phyloP scores from a whole-genome alignment of 768 basidiomycete genomes.

The Sporobolomyces phaffii region DNA sequence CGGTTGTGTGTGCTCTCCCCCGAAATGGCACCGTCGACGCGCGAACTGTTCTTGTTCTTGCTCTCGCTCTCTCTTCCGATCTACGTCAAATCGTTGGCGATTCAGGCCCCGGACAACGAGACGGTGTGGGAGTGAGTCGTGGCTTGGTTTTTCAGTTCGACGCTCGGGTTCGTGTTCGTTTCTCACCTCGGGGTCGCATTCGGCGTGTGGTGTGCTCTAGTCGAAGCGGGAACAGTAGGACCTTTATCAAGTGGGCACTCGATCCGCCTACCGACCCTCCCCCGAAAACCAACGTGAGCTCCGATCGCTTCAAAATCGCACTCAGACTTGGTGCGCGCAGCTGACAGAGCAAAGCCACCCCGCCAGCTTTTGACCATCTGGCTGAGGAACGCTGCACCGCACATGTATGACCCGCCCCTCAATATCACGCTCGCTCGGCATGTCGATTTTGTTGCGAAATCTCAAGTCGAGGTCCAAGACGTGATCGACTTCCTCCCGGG shows the following conservation, averaged over 20 bases:
- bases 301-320: background rate
- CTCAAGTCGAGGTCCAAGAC: background rate
- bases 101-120: background rate
- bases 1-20: too few relatives aligned
- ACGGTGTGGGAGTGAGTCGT: conserved; percentile 14
- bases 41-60: too few relatives aligned
- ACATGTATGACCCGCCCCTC: conserved; percentile 19
- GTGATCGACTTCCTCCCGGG: conserved; percentile 1
- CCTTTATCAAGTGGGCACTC: conserved; percentile 8
- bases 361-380: conserved; percentile 20
- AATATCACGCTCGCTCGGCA: conserved; percentile 9
- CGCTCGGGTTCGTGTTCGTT: too few relatives aligned
- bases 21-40: too few relatives aligned
- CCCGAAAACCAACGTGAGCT: conserved; percentile 4
- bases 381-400: conserved; percentile 14
- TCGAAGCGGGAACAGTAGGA: background rate
- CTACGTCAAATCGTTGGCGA: background rate
- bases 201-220: too few relatives aligned
- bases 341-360: too few relatives aligned
- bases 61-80: background rate
- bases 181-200: too few relatives aligned
- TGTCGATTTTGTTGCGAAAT: background rate
- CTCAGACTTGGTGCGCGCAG: too few relatives aligned
- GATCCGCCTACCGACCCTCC: conserved; percentile 18
- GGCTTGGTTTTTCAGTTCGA: too few relatives aligned